Conservation (phyloP, 192 early-diverging fungal genomes). For the Thamnidium elegans region DNA sequence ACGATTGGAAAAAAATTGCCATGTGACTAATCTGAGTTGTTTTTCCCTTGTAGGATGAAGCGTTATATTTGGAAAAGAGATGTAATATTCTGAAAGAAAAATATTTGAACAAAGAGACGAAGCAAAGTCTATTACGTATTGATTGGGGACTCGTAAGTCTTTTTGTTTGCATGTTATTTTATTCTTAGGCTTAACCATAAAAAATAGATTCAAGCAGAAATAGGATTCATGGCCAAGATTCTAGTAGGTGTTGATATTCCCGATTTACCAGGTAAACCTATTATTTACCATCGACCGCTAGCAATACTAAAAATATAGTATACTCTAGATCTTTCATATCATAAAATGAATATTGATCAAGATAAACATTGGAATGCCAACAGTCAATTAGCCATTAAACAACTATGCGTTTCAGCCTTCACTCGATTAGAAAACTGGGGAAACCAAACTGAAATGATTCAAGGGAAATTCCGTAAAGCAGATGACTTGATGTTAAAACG, state of each 20-base stretch:
- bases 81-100: background rate
- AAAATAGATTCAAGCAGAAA: slow-evolving; percentile 10
- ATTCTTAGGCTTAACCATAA: background rate
- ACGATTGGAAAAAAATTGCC: background rate
- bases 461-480: slow-evolving; percentile 3
- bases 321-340: background rate
- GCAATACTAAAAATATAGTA: background rate
- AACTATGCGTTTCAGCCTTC: background rate
- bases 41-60: background rate
- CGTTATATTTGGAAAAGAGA: background rate
- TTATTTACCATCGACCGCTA: background rate
- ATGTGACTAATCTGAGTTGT: background rate
- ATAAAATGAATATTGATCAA: background rate
- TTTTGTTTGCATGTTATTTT: background rate
- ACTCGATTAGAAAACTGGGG: background rate
- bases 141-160: slow-evolving; percentile 2
- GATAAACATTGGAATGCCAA: background rate
- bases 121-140: slow-evolving; percentile 2
- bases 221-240: slow-evolving; percentile 6
- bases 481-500: background rate
- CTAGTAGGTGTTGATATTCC: background rate
- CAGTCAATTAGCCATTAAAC: background rate
- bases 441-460: background rate
- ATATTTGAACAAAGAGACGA: background rate
- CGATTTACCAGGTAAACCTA: background rate